Percentiles rank a stretch among this genome's conserved stretches.
These are phyloP conservation scores for Pythium apleroticum DNA, from an alignment of 352 stramenopile genomes.

Conservation along the genomic window DNA sequence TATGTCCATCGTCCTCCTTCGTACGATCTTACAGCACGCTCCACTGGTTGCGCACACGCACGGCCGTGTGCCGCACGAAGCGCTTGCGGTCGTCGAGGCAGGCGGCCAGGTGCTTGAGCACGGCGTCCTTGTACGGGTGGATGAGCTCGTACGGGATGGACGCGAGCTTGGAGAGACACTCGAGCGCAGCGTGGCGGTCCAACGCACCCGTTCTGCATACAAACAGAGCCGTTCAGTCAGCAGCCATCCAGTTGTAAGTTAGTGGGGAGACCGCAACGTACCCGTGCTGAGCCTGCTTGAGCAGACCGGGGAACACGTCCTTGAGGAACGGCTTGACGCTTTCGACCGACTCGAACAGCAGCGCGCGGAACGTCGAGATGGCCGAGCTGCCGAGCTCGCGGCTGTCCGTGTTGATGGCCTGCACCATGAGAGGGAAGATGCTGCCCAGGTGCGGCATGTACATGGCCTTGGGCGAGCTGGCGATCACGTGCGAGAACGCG, in stretches of 20 bases:
- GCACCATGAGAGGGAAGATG: constrained; percentile 84
- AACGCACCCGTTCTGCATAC: constrained; percentile 48
- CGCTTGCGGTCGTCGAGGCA: constrained; percentile 88
- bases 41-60: constrained; percentile 91
- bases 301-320: constrained; percentile 77
- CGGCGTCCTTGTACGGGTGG: constrained; percentile 84
- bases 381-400: constrained; percentile 72
- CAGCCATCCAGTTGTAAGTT: background rate
- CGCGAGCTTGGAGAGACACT: constrained; percentile 75
- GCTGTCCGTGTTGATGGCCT: constrained; percentile 77
- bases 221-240: background rate
- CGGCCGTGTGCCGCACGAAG: constrained; percentile 82
- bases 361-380: constrained; percentile 73
- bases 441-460: constrained; percentile 71
- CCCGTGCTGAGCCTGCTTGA: constrained; percentile 82
- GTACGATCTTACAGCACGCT: constrained; percentile 67
- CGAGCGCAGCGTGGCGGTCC: constrained; percentile 70
- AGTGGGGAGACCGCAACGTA: constrained; percentile 30
- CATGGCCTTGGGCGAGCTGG: constrained; percentile 77
- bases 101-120: constrained; percentile 71
- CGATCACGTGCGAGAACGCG: constrained; percentile 77
- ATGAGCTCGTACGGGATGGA: constrained; percentile 87
- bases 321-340: constrained; percentile 83
- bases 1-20: background rate
- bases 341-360: constrained; percentile 77